phyloP scores from a whole-genome alignment of 305 asterid genomes.

The Plantago coronopus region DNA sequence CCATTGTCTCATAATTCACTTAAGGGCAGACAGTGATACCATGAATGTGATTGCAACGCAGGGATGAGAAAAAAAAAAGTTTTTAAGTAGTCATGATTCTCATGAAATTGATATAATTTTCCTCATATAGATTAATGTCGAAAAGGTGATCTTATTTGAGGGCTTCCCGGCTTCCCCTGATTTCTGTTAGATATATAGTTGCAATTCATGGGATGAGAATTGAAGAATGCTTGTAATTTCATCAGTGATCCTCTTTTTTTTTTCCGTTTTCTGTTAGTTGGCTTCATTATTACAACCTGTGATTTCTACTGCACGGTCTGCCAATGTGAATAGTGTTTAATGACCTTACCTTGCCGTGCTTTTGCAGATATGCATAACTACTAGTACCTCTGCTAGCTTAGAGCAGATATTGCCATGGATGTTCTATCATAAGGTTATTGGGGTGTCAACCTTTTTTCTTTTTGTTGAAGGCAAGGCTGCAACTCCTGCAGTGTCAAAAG shows the following conservation, averaged over 20 bases:
- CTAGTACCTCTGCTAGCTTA: slow-evolving; percentile 73
- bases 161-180: neutral
- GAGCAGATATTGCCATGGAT: slow-evolving; percentile 79
- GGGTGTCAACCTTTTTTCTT: slow-evolving; percentile 67
- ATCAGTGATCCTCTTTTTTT: neutral
- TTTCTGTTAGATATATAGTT: neutral
- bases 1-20: neutral
- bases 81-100: neutral
- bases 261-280: no score
- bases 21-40: neutral
- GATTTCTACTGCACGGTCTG: no score
- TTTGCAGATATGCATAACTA: slow-evolving; percentile 60
- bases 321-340: no score
- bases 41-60: no score
- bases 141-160: no score
- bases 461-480: slow-evolving; percentile 87
- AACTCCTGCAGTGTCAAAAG: slow-evolving; percentile 60
- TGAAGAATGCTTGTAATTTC: neutral
- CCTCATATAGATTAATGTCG: no score
- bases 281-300: no score
- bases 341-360: slow-evolving; percentile 4
- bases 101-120: no score
- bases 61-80: no score
- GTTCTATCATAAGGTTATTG: slow-evolving; percentile 70
- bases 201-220: neutral